phyloP scores from a whole-genome alignment of 2,329 filamentous ascomycete species.

The Phyllachora maydis region DNA sequence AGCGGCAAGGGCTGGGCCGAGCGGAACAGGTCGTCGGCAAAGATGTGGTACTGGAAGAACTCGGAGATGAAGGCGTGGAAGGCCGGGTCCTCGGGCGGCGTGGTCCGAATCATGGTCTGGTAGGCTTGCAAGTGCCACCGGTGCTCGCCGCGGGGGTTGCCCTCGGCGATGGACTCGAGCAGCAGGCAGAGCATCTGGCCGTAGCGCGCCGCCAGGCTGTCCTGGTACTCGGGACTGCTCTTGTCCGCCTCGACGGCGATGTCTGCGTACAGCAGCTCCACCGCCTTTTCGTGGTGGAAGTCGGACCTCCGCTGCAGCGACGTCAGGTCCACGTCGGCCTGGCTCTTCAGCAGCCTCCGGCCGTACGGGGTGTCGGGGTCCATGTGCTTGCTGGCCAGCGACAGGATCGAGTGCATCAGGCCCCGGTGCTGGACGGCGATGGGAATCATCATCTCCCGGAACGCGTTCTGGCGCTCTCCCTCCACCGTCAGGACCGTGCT shows the following conservation, averaged over 20 bases:
- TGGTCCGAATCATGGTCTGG: constrained; percentile 44
- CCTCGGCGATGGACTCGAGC: constrained; percentile 34
- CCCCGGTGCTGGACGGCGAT: constrained; percentile 64
- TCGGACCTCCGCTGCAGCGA: constrained; percentile 27
- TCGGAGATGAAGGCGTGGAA: constrained; percentile 46
- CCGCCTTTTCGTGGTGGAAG: constrained; percentile 32
- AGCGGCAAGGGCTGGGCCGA: constrained; percentile 17
- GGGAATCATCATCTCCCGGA: constrained; percentile 65
- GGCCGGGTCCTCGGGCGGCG: constrained; percentile 39
- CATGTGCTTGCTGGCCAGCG: constrained; percentile 61
- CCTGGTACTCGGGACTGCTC: constrained; percentile 20
- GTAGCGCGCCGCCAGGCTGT: constrained; percentile 31
- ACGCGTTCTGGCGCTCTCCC: constrained; percentile 63
- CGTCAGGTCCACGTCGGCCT: constrained; percentile 22
- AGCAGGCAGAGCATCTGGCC: constrained; percentile 43
- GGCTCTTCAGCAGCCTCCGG: constrained; percentile 25
- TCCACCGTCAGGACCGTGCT: constrained; percentile 69
- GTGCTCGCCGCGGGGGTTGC: constrained; percentile 44
- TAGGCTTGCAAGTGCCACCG: constrained; percentile 63
- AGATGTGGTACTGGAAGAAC: constrained; percentile 72
- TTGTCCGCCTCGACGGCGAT: constrained; percentile 18
- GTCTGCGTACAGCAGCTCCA: constrained; percentile 27
- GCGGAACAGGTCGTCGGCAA: constrained; percentile 39
- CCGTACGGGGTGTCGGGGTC: constrained; percentile 37
- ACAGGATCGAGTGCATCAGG: constrained; percentile 79